Evolutionary conservation across 768 basidiomycete species (phyloP), one percentile per base, ranked within the genome.

Genomic region (Asterophora lycoperdoides): DNA sequence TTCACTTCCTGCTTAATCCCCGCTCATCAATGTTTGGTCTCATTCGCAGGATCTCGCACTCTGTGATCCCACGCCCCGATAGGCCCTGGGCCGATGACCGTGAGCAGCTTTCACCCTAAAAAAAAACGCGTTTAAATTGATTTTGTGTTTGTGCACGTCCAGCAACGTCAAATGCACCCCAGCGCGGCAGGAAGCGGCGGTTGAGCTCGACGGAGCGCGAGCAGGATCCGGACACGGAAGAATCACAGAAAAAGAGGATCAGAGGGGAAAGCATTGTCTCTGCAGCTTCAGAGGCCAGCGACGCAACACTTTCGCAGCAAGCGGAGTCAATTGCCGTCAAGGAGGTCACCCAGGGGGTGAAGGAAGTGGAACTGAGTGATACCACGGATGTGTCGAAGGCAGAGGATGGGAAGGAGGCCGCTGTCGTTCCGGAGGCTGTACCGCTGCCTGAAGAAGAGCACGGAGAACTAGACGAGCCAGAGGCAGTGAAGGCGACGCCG

Each of bases 1-100:
- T 18, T 26, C 32, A 18, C 3, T 3, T 23, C 6, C 23, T 23
- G 23, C 35, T 20, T 14, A 11, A 32, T 46, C 30, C 30, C 43
- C 3, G 30, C 33, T 19, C 30, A 20, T 35, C 46, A 23, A 85
- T 89, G 86, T 86, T 86, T 67, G 75, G 77, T 54, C 72, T 89
- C 55, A 67, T 89, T 55, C 77, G 86, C 56, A 81, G 85, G 38
- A 81, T 88, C 52, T 88, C 86, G 0, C 74, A 77, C 58, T 81
- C 81, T 11, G 73, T 86, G 17, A 78, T 86, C 56, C 81, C 83
- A 20, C 79, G 86, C 45, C 77, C 81, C 19, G 86, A 88, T 65
- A 74, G 84, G 50, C 83, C 85, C 29, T 88, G 86, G 87, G 75
- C 76, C 57, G 85, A 89, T 47, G 86, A 89, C 62, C 81, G 86